Base-by-base conservation (phyloP, 2,329 filamentous ascomycete species). In the Cordyceps cicadae region DNA sequence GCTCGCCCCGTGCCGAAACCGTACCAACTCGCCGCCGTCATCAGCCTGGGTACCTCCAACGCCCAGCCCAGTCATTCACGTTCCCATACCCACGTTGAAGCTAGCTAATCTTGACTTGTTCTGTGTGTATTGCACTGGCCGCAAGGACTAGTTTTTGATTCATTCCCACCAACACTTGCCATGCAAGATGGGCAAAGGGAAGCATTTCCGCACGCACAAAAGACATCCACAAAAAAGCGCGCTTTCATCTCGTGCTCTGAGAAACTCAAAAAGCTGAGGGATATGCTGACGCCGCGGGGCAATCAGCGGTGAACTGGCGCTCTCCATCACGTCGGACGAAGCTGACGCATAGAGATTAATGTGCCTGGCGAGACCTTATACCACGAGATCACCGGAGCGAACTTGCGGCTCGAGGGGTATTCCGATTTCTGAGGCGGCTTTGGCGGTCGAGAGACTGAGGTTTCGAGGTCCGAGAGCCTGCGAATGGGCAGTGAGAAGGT, bases 121-220 rank as follows among this genome's bases (percentile, higher is more conserved):
- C 89, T 81, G 87, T 91, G 70, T 87, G 89, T 83, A 72, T 79
- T 82, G 88, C 90, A 90, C 83, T 87, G 84, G 87, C 89, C 86
- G 89, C 88, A 74, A 80, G 87, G 90, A 96, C 87, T 86, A 78
- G 90, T 94, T 92, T 97, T 96, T 96, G 88, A 79, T 88, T 92
- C 87, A 89, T 87, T 88, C 86, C 85, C 85, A 69, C 69, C 71
- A 67, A 64, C 19, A 39, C 69, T 68, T 41, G 67, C 64, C 51
- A 17, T 6, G 59, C 67, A 59, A 67, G 70, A 71, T 69, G 17
- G 68, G 71, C 68, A 71, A 72, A 74, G 83, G 84, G 87, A 85
- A 87, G 88, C 86, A 75, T 78, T 77, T 70, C 70, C 78, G 80
- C 86, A 82, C 90, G 90, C 83, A 88, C 90, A 96, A 97, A 96